Base-by-base conservation (phyloP, 2,329 filamentous ascomycete species). In the Nothophaeocryptopus gaeumannii region DNA sequence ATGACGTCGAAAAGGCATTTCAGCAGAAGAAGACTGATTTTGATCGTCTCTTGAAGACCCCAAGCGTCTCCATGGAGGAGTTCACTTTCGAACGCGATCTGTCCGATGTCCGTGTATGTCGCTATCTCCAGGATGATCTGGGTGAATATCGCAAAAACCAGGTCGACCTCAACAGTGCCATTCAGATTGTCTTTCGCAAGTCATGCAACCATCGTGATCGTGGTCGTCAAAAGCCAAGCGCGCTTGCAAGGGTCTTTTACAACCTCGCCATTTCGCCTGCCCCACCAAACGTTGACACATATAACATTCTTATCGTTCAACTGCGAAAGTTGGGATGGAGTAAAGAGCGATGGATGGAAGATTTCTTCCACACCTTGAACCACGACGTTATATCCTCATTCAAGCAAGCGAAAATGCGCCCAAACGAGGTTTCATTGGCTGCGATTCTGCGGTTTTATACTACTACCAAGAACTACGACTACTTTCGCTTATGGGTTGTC, bases 291-390 rank as follows among this genome's bases (percentile, higher is more conserved):
- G 77, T 87, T 32, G 75, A 82, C 56, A 89, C 84, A 3, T 89
- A 84, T 71, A 90, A 90, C 62, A 77, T 78, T 10, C 74, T 93
- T 20, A 77, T 92, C 2, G 66, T 79, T n/a, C 79, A 80, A n/a
- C 82, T 92, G 43, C 75, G 78, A 45, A 43, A 44, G 8, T 34
- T 47, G 1, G 41, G 57, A 10, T 38, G 34, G 34, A 29, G 39
- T 9, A 26, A 66, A 31, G 20, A 26, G 20, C 20, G 7, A 26
- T 26, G 20, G 20, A 26, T 26, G 20, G 7, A 7, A 26, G 20
- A 26, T 26, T 26, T 26, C 20, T 26, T 26, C 20, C 3, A 26
- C 20, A 35, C 54, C 32, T 59, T 71, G 15, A 66, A 72, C 16
- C 38, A 59, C 1, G 59, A 62, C 3, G 56, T 71, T 12, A 60